phyloP scores from a whole-genome alignment of 495 filamentous ascomycete species.

The Extremus antarcticus region DNA sequence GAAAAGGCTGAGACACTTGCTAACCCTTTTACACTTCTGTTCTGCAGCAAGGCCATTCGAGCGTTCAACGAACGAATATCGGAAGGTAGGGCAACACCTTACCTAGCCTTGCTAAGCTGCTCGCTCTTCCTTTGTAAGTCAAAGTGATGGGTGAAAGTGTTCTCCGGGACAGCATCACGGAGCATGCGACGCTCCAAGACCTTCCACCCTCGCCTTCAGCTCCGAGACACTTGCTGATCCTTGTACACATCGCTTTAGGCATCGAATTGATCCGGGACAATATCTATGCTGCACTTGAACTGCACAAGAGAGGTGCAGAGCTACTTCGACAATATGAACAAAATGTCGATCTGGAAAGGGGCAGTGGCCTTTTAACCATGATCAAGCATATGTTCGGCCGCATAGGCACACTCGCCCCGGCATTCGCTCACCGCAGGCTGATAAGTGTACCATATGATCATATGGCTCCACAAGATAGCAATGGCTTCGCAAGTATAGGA shows the following conservation, averaged over 20 bases:
- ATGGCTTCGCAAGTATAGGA: background rate
- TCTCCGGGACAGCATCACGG: no score
- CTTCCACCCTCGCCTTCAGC: no score
- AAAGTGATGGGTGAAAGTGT: no score
- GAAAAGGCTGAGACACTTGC: no score
- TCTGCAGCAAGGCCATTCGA: slow-evolving; percentile 1
- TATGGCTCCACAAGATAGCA: background rate
- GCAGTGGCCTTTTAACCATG: background rate
- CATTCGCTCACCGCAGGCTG: background rate
- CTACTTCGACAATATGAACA: background rate
- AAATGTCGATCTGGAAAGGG: background rate
- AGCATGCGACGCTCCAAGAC: no score
- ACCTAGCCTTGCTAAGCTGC: background rate
- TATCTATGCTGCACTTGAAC: background rate
- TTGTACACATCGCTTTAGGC: no score
- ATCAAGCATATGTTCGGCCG: background rate
- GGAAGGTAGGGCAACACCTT: background rate
- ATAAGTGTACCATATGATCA: background rate
- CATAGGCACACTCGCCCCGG: background rate
- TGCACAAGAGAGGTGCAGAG: background rate
- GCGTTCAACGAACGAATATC: background rate
- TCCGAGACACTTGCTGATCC: no score
- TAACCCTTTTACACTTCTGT: no score
- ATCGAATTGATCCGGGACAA: background rate
- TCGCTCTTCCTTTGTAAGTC: background rate